Evolutionary conservation across 2,329 filamentous ascomycete species (phyloP).

Genomic region (Incumbomyces lentus): DNA sequence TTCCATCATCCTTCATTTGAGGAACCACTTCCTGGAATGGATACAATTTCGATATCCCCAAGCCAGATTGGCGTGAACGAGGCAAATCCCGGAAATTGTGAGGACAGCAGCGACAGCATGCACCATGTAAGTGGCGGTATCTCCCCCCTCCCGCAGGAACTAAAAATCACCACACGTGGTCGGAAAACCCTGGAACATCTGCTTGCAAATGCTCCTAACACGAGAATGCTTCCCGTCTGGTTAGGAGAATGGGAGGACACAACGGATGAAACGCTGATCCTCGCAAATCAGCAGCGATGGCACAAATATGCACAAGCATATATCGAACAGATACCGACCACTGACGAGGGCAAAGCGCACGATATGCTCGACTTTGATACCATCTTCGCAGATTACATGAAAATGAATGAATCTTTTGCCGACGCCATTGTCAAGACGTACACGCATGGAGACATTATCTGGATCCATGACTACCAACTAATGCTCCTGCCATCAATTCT

Average conservation of each 20-base stretch:
- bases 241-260: constrained; percentile 66
- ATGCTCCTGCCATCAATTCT: constrained; percentile 81
- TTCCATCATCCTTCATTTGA: constrained; percentile 22
- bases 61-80: too few species aligned
- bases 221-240: constrained; percentile 81
- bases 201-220: constrained; percentile 60
- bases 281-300: constrained; percentile 81
- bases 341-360: constrained; percentile 80
- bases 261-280: constrained; percentile 54
- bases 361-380: constrained; percentile 56
- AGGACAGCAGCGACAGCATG: background rate
- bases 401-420: constrained; percentile 86
- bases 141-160: constrained; percentile 23
- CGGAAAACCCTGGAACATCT: constrained; percentile 63
- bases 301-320: constrained; percentile 83
- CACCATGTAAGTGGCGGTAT: constrained; percentile 54
- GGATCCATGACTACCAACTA: constrained; percentile 91
- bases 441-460: constrained; percentile 82
- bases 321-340: constrained; percentile 88
- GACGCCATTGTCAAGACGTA: constrained; percentile 80
- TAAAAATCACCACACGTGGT: constrained; percentile 53
- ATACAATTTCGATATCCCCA: too few species aligned
- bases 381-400: constrained; percentile 86
- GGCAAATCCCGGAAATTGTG: too few species aligned
- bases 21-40: background rate